Evolutionary conservation across 768 basidiomycete species (phyloP).

Genomic region (Hydnomerulius pinastri): DNA sequence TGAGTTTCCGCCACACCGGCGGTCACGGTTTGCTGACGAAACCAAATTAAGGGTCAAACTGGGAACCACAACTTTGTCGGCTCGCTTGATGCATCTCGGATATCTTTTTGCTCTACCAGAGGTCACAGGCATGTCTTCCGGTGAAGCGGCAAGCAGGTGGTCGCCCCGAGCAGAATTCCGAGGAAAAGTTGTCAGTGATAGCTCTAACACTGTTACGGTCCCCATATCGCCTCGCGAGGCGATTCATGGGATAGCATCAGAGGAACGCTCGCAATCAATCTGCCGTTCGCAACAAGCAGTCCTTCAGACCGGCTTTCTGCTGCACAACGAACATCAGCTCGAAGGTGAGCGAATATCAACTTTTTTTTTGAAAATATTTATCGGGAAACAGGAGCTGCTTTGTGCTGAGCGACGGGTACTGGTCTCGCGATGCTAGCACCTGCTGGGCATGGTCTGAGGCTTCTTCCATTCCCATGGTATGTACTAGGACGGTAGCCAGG

Average conservation of each 20-base stretch:
- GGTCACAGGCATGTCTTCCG: neutral
- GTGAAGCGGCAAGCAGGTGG: neutral
- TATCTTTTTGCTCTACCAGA: slow-evolving; percentile 3
- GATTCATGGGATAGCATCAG: slow-evolving; percentile 2
- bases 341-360: slow-evolving; percentile 6
- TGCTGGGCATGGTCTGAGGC: slow-evolving; percentile 39
- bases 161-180: slow-evolving; percentile 2
- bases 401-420: slow-evolving; percentile 12
- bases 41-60: slow-evolving; percentile 21
- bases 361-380: neutral
- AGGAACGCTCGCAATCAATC: neutral
- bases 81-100: slow-evolving; percentile 10
- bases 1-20: neutral
- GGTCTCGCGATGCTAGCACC: slow-evolving; percentile 26
- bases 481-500: slow-evolving; percentile 36
- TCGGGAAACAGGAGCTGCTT: neutral
- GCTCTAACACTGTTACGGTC: neutral
- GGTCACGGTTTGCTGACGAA: neutral
- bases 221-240: neutral
- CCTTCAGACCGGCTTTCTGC: slow-evolving; percentile 9
- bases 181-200: neutral
- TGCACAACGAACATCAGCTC: neutral
- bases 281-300: slow-evolving; percentile 1
- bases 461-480: slow-evolving; percentile 64
- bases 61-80: slow-evolving; percentile 16